A percentile compares a stretch with the other conserved stretches of the same genome.
These are phyloP conservation scores for Hysterangium stoloniferum DNA, from an alignment of 768 basidiomycete genomes.

Conservation along the genomic window DNA sequence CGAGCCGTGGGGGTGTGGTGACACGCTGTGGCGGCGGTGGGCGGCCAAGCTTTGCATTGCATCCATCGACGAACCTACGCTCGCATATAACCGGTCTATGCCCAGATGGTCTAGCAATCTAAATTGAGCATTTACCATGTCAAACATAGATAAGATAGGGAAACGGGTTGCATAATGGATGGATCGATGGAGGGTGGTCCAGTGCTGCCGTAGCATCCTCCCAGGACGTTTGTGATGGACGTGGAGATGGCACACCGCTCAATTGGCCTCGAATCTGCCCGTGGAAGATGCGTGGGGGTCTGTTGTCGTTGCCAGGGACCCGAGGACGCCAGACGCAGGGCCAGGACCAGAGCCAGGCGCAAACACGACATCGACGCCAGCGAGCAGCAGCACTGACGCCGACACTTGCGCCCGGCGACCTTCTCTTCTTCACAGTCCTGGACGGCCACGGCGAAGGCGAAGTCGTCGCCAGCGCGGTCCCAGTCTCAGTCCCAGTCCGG, in stretches of 20 bases:
- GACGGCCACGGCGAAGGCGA: conserved; percentile 76
- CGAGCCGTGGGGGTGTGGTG: background rate
- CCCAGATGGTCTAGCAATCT: conserved; percentile 75
- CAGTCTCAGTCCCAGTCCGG: conserved; percentile 43
- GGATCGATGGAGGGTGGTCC: conserved; percentile 85
- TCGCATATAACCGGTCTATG: conserved; percentile 82
- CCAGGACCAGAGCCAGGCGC: conserved; percentile 2
- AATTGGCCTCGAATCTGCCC: conserved; percentile 78
- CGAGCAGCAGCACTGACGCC: conserved; percentile 3
- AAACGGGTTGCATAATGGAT: conserved; percentile 80
- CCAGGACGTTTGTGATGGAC: conserved; percentile 93
- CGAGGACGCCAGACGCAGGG: conserved; percentile 13
- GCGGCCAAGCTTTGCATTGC: conserved; percentile 96
- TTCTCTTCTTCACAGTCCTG: conserved; percentile 83
- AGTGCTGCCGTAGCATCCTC: conserved; percentile 96
- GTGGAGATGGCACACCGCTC: conserved; percentile 76
- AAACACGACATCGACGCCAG: background rate
- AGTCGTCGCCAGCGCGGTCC: conserved; percentile 31
- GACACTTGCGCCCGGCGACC: conserved; percentile 39
- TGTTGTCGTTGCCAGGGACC: conserved; percentile 58
- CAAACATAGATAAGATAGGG: conserved; percentile 88
- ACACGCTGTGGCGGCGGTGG: too few species aligned
- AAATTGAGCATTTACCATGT: conserved; percentile 96
- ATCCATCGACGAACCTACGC: conserved; percentile 94
- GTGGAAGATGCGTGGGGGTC: conserved; percentile 84